These are phyloP conservation scores for Ricinus communis DNA, from an alignment of 345 rosid genomes.

Conservation along the genomic window DNA sequence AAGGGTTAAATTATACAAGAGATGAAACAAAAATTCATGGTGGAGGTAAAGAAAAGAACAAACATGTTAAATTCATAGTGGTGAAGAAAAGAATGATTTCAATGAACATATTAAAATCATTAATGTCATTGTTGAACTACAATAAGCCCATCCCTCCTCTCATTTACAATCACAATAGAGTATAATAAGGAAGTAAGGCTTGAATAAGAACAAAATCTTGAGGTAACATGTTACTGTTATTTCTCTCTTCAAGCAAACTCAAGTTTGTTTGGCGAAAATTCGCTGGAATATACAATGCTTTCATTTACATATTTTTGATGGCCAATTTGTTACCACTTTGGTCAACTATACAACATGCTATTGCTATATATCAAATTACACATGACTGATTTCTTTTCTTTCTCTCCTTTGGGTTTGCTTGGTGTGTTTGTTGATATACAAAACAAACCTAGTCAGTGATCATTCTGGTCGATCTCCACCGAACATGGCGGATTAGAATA, in stretches of 20 bases:
- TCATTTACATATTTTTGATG: constrained; percentile 11
- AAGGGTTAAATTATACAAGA: no score
- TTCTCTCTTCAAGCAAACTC: not conserved
- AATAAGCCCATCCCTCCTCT: no score
- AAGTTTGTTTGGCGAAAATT: no score
- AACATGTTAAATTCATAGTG: no score
- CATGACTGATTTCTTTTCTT: not conserved
- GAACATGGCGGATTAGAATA: constrained; percentile 12
- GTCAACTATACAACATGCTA: constrained; percentile 5
- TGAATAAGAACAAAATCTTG: no score
- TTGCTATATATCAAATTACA: not conserved
- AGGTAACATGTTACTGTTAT: no score
- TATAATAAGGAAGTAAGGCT: not conserved
- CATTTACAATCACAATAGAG: no score
- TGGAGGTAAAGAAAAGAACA: no score
- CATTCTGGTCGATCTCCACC: constrained; percentile 7
- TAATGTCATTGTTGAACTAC: no score
- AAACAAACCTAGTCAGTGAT: constrained; percentile 6
- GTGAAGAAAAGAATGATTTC: not conserved
- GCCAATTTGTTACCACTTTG: constrained; percentile 5
- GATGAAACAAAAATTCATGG: no score
- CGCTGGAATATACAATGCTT: no score
- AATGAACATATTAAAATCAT: not conserved
- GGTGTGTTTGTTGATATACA: constrained; percentile 7
- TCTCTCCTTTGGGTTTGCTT: not conserved